phyloP scores from a whole-genome alignment of 306 rosid genomes.

The Prosopis cineraria region DNA sequence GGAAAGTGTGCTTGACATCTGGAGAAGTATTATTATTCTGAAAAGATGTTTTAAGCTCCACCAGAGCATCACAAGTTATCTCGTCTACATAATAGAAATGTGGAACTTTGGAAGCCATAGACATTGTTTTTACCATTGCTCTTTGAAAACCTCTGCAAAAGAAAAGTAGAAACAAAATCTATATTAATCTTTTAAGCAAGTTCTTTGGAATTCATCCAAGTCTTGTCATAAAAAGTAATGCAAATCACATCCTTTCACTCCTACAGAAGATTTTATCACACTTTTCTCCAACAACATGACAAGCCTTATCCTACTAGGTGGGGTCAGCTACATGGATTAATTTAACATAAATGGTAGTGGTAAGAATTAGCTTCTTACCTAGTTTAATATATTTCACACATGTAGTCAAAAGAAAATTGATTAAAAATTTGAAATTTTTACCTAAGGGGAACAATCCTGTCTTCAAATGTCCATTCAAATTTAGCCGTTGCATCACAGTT shows the following conservation, averaged over 20 bases:
- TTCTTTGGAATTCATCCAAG: not conserved
- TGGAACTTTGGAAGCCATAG: conserved; percentile 87
- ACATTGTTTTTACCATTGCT: conserved; percentile 85
- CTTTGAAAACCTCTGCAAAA: conserved; percentile 85
- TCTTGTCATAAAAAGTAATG: not conserved
- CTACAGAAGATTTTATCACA: conserved; percentile 25
- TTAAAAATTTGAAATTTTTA: conserved; percentile 38
- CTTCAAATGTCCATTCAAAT: conserved; percentile 44
- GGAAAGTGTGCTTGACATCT: conserved; percentile 83
- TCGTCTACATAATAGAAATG: conserved; percentile 94
- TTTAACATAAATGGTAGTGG: not conserved
- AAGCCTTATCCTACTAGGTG: no score
- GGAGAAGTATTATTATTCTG: conserved; percentile 68
- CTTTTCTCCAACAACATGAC: not conserved
- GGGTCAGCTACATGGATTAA: no score
- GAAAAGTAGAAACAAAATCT: conserved; percentile 15
- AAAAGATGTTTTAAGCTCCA: conserved; percentile 75
- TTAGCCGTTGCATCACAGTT: conserved; percentile 35
- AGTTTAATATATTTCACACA: not conserved
- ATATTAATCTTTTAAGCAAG: not conserved
- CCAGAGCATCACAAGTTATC: conserved; percentile 74
- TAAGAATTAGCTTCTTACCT: conserved; percentile 51
- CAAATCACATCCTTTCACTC: conserved; percentile 11
- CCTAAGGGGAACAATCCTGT: conserved; percentile 72
- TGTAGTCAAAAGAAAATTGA: conserved; percentile 2